Conservation (phyloP, 2,329 filamentous ascomycete species). For the Penicillium hesseltinei region DNA sequence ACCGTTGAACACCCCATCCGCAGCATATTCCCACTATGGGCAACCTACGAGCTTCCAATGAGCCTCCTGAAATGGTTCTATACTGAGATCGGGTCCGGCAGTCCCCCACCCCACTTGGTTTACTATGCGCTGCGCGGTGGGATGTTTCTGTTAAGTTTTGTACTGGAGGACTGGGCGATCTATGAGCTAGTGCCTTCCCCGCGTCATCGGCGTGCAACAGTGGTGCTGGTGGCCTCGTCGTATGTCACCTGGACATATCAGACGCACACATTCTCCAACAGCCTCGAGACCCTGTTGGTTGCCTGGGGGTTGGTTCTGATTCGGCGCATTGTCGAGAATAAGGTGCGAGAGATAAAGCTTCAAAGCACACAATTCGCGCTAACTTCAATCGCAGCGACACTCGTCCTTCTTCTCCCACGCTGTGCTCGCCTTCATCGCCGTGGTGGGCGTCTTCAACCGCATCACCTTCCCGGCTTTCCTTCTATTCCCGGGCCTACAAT, state of each 20-base stretch:
- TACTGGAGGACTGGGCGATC: slow-evolving; percentile 95
- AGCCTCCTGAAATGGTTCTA: slow-evolving; percentile 88
- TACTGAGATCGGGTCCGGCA: slow-evolving; percentile 76
- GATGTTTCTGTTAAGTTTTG: slow-evolving; percentile 95
- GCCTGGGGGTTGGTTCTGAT: slow-evolving; percentile 93
- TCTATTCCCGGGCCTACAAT: slow-evolving; percentile 74
- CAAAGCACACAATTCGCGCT: not conserved
- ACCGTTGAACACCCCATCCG: slow-evolving; percentile 83
- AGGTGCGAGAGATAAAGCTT: slow-evolving; percentile 50
- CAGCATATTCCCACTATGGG: slow-evolving; percentile 95
- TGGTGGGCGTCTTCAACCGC: slow-evolving; percentile 90
- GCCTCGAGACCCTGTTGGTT: slow-evolving; percentile 88
- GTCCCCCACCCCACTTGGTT: slow-evolving; percentile 72
- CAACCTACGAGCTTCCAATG: slow-evolving; percentile 91
- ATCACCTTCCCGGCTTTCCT: slow-evolving; percentile 97
- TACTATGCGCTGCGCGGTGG: slow-evolving; percentile 85
- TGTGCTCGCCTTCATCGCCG: slow-evolving; percentile 74
- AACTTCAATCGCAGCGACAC: slow-evolving; percentile 55
- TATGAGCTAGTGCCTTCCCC: slow-evolving; percentile 82
- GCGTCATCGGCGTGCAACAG: slow-evolving; percentile 67
- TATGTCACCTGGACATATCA: slow-evolving; percentile 99
- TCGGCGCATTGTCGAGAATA: slow-evolving; percentile 75
- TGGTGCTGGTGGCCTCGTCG: slow-evolving; percentile 85
- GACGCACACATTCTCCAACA: slow-evolving; percentile 97
- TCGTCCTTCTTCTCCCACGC: slow-evolving; percentile 73